Evolutionary conservation across 179 eudicot species (phyloP).

Genomic region (Camellia oleifera): DNA sequence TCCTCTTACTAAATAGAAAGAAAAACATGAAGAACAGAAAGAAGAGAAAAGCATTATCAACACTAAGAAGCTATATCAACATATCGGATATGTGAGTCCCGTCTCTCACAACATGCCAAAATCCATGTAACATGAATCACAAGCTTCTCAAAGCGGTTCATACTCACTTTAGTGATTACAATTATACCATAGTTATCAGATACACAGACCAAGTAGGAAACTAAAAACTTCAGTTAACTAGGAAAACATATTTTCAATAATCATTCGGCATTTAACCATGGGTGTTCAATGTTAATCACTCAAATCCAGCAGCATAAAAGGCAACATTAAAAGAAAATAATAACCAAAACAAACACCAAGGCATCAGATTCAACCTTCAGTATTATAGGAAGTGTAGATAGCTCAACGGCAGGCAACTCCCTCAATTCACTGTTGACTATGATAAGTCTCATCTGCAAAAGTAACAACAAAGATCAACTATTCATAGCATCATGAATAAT

Average conservation of each 20-base stretch:
- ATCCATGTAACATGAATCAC: background rate
- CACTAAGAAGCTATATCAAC: too few species aligned
- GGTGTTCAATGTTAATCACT: background rate
- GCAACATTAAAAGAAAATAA: background rate
- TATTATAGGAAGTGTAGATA: conserved; percentile 78
- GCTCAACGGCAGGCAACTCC: conserved; percentile 93
- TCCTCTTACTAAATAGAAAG: too few species aligned
- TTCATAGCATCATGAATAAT: background rate
- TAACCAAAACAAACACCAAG: background rate
- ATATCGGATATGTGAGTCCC: too few species aligned
- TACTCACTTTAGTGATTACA: background rate
- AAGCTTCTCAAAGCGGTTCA: background rate
- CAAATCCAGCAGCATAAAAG: background rate
- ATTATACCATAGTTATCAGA: background rate
- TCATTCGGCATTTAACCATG: background rate
- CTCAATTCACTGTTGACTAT: conserved; percentile 67
- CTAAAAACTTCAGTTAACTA: background rate
- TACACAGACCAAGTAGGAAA: background rate
- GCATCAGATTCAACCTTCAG: conserved; percentile 58
- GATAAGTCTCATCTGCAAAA: conserved; percentile 72
- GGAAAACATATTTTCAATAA: background rate
- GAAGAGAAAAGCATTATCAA: too few species aligned
- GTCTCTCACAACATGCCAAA: background rate
- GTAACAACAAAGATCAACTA: conserved; percentile 14
- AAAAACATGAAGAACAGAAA: too few species aligned